These are phyloP conservation scores for Sugiyamaella novakii DNA, from an alignment of 1,139 yeast genomes.

Conservation along the genomic window DNA sequence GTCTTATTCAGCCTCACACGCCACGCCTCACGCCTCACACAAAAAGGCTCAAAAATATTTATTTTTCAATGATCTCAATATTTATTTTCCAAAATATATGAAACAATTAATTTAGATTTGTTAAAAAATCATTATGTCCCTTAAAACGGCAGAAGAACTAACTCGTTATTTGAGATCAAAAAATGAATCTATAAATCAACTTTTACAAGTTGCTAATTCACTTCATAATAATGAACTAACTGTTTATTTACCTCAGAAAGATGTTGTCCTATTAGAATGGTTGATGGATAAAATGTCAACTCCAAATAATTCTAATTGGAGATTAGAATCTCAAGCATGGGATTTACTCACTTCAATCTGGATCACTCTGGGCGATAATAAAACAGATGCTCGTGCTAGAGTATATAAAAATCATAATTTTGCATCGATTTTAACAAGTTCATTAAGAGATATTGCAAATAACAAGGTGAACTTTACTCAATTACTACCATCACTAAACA, in stretches of 20 bases:
- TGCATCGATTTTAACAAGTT: constrained; percentile 21
- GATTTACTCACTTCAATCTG: constrained; percentile 20
- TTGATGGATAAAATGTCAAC: constrained; percentile 58
- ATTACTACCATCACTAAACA: constrained; percentile 2
- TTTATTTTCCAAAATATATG: not conserved
- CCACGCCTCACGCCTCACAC: constrained; percentile 10
- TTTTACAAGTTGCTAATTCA: constrained; percentile 48
- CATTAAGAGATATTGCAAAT: constrained; percentile 21
- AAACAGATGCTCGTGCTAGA: constrained; percentile 23
- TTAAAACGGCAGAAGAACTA: constrained; percentile 53
- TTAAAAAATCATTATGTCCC: not conserved
- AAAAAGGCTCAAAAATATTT: constrained; percentile 11
- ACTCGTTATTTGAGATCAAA: constrained; percentile 68
- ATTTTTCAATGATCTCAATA: constrained; percentile 1
- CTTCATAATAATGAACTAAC: constrained; percentile 47
- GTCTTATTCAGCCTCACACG: too few relatives aligned
- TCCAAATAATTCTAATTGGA: constrained; percentile 20
- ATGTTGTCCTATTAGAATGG: constrained; percentile 64
- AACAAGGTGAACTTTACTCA: constrained; percentile 2
- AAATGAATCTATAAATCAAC: constrained; percentile 44
- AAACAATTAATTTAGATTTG: too few relatives aligned
- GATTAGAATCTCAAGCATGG: constrained; percentile 27
- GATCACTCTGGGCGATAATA: constrained; percentile 22
- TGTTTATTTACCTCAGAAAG: constrained; percentile 62
- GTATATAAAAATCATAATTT: constrained; percentile 28